Evolutionary conservation across 768 basidiomycete species (phyloP), one percentile per base, ranked within the genome.

Genomic region (Hericium alpestre): DNA sequence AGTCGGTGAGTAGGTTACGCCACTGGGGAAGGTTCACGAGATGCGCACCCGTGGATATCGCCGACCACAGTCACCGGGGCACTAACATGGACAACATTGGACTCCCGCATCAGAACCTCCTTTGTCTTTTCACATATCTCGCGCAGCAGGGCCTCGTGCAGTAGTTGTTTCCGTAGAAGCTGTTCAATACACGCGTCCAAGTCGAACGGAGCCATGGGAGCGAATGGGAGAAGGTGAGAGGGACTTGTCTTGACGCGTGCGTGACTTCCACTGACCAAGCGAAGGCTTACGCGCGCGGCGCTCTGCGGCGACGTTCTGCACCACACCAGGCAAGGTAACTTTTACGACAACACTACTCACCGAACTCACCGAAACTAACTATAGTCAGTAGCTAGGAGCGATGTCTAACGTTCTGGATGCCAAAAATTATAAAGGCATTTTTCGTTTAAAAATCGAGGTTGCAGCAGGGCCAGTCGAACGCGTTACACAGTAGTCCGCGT

Each of bases 71-170:
- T 99, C 38, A 98, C 93, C 18, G 96, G 96, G 4, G 95, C 89
- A 61, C 84, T 87, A 63, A 99, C 88, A 66, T 98, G 96, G 7
- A 98, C 93, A 57, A 99, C 96, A 66, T 99, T 99, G 58, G 90
- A 93, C 74, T 99, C 96, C 60, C 93, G 78, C 96, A 98, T 98
- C 57, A 99, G 84, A 0, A 99, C 92, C 69, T 99, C 96, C 69
- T 98, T 99, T 15, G 95, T 96, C 74, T 98, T 98, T 67, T 96
- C 95, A 78, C 96, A 98, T 80, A 99, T 97, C 77, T 99, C 95
- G 53, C 93, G 86, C 47, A 99, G 71, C 25, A 98, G 78, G 1
- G 92, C 88, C 73, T 98, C 95, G 65, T 94, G 94, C 4, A 99
- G 77, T 13, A 99, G 83, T 62, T 96, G 93, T 74, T 96, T 96